Conservation (phyloP, 75 land plant species). For the Isoetes taiwanensis region DNA sequence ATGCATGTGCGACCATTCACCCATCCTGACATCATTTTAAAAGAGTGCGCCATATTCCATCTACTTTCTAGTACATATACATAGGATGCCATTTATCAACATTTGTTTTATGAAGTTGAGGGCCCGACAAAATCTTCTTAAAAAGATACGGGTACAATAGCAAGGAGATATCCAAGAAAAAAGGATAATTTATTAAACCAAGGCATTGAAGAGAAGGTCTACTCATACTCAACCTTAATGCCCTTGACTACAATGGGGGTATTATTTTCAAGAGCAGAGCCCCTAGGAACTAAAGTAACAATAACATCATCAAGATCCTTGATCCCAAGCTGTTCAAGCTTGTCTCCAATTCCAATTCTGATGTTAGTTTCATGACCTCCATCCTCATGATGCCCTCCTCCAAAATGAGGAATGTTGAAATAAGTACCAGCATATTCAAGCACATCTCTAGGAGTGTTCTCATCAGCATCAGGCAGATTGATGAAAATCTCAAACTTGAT, state of each 20-base stretch:
- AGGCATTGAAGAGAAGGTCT: no score
- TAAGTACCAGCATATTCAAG: constrained; percentile 42
- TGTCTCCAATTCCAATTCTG: constrained; percentile 12
- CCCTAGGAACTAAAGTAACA: constrained; percentile 10
- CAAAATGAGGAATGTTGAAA: constrained; percentile 28
- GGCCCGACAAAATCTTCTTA: no score
- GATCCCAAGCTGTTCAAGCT: constrained; percentile 10
- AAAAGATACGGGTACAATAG: no score
- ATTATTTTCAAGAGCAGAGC: neutral
- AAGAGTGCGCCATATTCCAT: no score
- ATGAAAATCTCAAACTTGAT: constrained; percentile 50
- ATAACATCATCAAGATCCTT: neutral
- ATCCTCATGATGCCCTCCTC: constrained; percentile 10
- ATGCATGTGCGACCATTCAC: no score
- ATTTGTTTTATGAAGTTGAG: no score
- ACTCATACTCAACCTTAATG: constrained; percentile 11
- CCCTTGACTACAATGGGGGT: constrained; percentile 9
- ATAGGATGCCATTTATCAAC: no score
- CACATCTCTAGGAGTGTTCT: neutral
- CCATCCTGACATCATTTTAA: no score
- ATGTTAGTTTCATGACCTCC: neutral
- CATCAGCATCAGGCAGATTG: constrained; percentile 18
- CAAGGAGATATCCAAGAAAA: no score
- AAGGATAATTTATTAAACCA: no score
- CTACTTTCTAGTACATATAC: no score